Evolutionary conservation across 441 rosid species (phyloP), one percentile per base, ranked within the genome.

Genomic region (Dalechampia spathulata): DNA sequence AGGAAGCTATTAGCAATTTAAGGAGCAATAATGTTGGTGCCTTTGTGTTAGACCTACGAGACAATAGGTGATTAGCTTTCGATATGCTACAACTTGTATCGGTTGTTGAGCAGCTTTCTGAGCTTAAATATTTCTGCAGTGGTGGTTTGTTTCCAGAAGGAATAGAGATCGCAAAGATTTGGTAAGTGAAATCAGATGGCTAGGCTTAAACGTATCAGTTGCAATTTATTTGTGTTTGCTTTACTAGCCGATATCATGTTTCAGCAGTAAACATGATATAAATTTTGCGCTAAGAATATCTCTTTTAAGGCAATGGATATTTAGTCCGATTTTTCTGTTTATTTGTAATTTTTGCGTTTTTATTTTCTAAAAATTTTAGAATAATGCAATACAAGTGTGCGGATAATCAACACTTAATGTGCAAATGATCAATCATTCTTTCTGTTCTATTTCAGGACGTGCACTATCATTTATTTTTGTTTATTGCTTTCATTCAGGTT

Each of bases 91-190:
- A 36, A 70, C 59, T 57, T 60, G 55, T 51, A 37, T 72, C 42
- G 54, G 61, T 20, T 53, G 39, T 59, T 65, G 51, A 62, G 55
- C 71, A 54, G 64, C 64, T 15, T 64, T 64, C 80, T 65, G 76
- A 68, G 77, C 55, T 51, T 70, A 71, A 49, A 71, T 44, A 76
- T 78, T 75, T 64, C 64, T 82, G 85, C 94, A 92, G 97, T 34
- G 97, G 99, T 6, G 97, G 99, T 52, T 80, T 85, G 51, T 93
- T 93, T 62, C 99, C 97, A 0, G 97, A 93, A 83, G 99, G 96
- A 70, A 78, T 92, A 49, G 96, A 92, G 78, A 89, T 83, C 65
- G 96, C 99, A 61, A 89, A 85, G 71, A 72, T 92, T 50, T 92
- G 99, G 99, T 92, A 73, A 78, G 86, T 68, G 53, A 56, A 58